Evolutionary conservation across 1,284 basidiomycete species (phyloP), one percentile per base, ranked within the genome.

Genomic region (Caloboletus firmus): DNA sequence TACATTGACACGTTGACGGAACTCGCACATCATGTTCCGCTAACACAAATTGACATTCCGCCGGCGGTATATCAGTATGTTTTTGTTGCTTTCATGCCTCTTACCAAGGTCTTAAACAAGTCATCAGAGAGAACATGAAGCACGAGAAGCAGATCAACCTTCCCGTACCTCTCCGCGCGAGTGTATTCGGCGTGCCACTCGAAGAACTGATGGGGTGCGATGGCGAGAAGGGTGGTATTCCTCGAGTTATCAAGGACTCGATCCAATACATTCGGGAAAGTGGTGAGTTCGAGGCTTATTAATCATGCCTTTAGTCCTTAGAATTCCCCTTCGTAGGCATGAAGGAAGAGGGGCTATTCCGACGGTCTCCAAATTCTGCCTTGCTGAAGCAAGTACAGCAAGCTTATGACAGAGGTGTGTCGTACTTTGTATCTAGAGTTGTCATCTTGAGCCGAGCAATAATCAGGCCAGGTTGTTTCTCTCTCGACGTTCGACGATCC

Each of bases 41-140:
- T 94, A 24, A 90, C 87, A 0, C 89, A 93, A 65, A 91, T 94
- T 49, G 89, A 93, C 67, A 85, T 94, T 43, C 84, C 89, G 20
- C 85, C 90, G 15, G 82, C 87, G 13, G 89, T 91, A 17, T 90
- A 93, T 67, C 80, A 85, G 89, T 91, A 61, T 44, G 74, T 70
- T 46, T 30, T 46, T 45, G 20, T 13, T 49, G 30, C 47, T 41
- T 30, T 41, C 41, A 22, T 24, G n/a, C 34, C 49, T 32, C 46
- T 34, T 45, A 28, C 36, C 41, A 30, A 52, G 41, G 40, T 58
- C 32, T 58, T 15, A 54, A 20, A 15, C 26, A 4, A 15, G 5
- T 40, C 35, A 20, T 36, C 52, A 90, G 87, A 64, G 89, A 90
- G 70, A 92, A 91, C 61, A 69, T 84, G 56, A 87, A 85, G 66